Evolutionary conservation across 2,329 filamentous ascomycete genomes (phyloP), one percentile per base, ranked within the genome.

Genomic region (Calonectria ilicicola): DNA sequence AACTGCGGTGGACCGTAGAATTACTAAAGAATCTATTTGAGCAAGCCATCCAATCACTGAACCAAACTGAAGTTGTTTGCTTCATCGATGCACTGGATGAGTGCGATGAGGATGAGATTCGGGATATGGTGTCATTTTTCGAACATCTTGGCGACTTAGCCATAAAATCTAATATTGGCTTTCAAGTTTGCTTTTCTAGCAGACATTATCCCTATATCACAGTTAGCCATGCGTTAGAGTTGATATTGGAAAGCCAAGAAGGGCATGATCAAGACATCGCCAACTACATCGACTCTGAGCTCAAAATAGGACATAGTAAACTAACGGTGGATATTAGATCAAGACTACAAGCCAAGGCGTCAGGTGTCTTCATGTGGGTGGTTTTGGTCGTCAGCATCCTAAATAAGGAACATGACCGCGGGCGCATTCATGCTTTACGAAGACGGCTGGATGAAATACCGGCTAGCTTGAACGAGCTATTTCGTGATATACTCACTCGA

Each of bases 61-160:
- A 40, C 1, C 0, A 47, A 1, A n/a, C 10, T 0, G 0, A n/a
- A 0, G 9, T 74, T 1, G 26, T 56, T 1, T 71, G 53, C 19
- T 83, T 81, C 21, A 76, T 84, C 12, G 86, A 88, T 65, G 87
- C 87, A 0, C 77, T 89, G 0, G 87, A 89, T 23, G 88, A 89
- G 74, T 88, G 86, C 42, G 77, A 85, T 2, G 83, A 86, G 44
- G 47, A 75, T 0, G 77, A 89, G 26, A 76, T 86, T 1, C 81
- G 81, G 10, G 79, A 83, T 0, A 87, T 89, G 83, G 73, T 89
- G 0, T 62, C 73, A 0, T 86, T 85, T 53, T 85, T 89, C 2
- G 82, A 87, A 42, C 65, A 79, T 0, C 44, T 88, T 0, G 80
- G 83, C 1, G 72, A 83, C 1, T 6, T 75, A 0, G 81, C 83